Evolutionary conservation across 2,329 filamentous ascomycete species (phyloP), one percentile per base, ranked within the genome.

Genomic region (Colletotrichum abscissum): DNA sequence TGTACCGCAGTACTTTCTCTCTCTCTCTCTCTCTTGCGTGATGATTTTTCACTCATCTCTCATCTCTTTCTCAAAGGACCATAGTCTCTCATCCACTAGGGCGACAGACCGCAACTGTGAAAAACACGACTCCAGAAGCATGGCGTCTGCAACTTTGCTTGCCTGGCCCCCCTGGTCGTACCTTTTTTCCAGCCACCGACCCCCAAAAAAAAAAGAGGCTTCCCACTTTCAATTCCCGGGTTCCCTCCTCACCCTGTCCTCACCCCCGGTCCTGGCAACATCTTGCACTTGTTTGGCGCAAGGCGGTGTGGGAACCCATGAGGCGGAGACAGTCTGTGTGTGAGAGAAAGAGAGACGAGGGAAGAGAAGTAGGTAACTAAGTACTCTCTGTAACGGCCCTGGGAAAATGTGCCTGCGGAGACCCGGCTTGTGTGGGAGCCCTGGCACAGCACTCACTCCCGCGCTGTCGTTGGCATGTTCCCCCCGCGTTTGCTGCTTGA

Each of bases 301-400:
- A 73, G 70, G 70, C 70, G 70, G 70, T 73, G 70, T 73, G 59
- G 66, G 28, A 59, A 60, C 65, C 19, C 28, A 56, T 57, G 57
- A 57, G 42, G 65, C n/a, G 35, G 54, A 52, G 57, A 30, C n/a
- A 30, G 35, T 16, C 49, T 28, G 38, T 46, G 46, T 30, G 16
- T 14, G 38, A 54, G 28, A 42, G 22, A 38, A 22, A 38, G 42
- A 35, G 38, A 52, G 9, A 46, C 26, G 56, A n/a, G 52, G 63
- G 55, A 38, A 19, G 24, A 59, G 26, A 66, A 24, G 30, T 19
- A 12, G 30, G 30, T 4, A 33, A 33, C 2, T 33, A 33, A 11
- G 30, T 33, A 33, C 8, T 33, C 28, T 38, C 35, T 12, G 52
- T 26, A 30, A 28, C 14, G 24, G 63, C 16, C 52, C 52, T 66